A percentile compares a stretch with the other conserved stretches of the same genome.
Evolutionary conservation across 345 rosid species (phyloP).

Genomic region (Camelina laxa): DNA sequence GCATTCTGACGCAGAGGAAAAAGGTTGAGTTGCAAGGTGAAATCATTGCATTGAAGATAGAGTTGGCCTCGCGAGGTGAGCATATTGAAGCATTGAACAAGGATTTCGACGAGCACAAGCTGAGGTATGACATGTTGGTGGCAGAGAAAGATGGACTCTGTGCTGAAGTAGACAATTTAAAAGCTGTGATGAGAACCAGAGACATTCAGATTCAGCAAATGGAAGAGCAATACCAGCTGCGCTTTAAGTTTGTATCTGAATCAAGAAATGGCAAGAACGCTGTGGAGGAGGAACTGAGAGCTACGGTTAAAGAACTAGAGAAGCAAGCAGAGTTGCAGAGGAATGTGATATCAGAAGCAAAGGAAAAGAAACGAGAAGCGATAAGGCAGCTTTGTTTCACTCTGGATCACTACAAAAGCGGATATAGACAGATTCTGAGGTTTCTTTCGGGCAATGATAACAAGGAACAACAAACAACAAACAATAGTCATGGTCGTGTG

Average conservation of each 20-base stretch:
- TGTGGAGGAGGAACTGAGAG: slow-evolving; percentile 46
- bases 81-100: slow-evolving; percentile 51
- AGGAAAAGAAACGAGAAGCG: slow-evolving; percentile 87
- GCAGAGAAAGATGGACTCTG: slow-evolving; percentile 59
- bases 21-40: slow-evolving; percentile 45
- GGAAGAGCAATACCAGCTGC: slow-evolving; percentile 52
- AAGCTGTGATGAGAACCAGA: slow-evolving; percentile 51
- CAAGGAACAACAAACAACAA: slow-evolving; percentile 45
- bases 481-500: slow-evolving; percentile 50
- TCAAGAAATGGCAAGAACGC: slow-evolving; percentile 45
- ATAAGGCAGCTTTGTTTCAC: slow-evolving; percentile 87
- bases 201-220: slow-evolving; percentile 51
- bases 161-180: slow-evolving; percentile 49
- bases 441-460: slow-evolving; percentile 48
- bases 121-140: slow-evolving; percentile 53
- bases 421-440: slow-evolving; percentile 62
- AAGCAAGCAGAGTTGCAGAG: slow-evolving; percentile 59
- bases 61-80: slow-evolving; percentile 45
- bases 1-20: slow-evolving; percentile 35
- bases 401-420: slow-evolving; percentile 75
- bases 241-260: slow-evolving; percentile 44
- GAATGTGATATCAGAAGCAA: slow-evolving; percentile 51
- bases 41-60: slow-evolving; percentile 49
- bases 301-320: slow-evolving; percentile 53
- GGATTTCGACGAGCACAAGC: slow-evolving; percentile 47